Conservation (phyloP, 129 eudicot species). For the Pittosporum tobira region DNA sequence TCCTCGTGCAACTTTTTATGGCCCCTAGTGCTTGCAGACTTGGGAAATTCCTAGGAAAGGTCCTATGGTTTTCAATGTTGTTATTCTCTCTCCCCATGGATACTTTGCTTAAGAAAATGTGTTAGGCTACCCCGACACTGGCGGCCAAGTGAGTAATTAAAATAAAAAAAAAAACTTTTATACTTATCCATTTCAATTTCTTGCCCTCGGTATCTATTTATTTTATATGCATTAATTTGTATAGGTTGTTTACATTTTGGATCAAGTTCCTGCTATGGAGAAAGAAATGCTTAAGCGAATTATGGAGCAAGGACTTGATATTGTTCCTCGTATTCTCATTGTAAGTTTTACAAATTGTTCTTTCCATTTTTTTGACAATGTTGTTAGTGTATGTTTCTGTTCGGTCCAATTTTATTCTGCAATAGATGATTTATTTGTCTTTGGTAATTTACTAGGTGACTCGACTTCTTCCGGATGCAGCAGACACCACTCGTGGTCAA, state of each 20-base stretch:
- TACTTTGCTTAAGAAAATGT: constrained; percentile 98
- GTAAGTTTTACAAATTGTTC: constrained; percentile 40
- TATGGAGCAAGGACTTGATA: constrained; percentile 77
- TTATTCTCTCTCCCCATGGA: constrained; percentile 83
- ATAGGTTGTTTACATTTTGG: constrained; percentile 91
- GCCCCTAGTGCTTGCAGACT: constrained; percentile 91
- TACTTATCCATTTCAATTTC: too few relatives aligned
- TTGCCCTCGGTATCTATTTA: too few relatives aligned
- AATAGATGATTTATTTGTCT: too few relatives aligned
- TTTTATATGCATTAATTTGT: too few relatives aligned
- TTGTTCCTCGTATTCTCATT: constrained; percentile 76
- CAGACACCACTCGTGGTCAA: constrained; percentile 92
- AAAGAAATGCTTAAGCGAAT: constrained; percentile 74
- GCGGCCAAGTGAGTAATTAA: too few relatives aligned
- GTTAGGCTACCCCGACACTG: constrained; percentile 94
- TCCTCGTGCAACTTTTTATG: constrained; percentile 82
- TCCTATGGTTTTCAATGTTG: constrained; percentile 93
- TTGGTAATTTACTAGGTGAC: too few relatives aligned
- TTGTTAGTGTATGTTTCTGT: too few relatives aligned
- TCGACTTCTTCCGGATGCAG: constrained; percentile 87
- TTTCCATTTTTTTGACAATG: too few relatives aligned
- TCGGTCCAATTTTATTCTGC: too few relatives aligned
- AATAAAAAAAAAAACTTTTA: too few relatives aligned
- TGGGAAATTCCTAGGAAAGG: constrained; percentile 77
- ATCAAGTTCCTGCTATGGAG: constrained; percentile 97